Conservation (phyloP, 306 rosid genomes). For the Spatholobus suberectus region DNA sequence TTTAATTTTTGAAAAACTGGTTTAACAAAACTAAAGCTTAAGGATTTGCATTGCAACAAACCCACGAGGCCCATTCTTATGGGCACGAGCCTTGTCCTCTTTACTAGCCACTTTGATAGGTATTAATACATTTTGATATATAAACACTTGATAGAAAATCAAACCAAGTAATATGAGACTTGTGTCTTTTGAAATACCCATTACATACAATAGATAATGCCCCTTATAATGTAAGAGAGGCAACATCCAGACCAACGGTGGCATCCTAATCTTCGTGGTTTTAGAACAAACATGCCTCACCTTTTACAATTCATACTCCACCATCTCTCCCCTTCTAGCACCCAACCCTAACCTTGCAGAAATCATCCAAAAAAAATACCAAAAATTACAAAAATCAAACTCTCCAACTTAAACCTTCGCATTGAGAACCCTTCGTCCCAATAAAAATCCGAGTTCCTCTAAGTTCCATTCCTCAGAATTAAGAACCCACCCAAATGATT, state of each 20-base stretch:
- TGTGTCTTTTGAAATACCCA: too few relatives aligned
- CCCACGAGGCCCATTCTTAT: too few relatives aligned
- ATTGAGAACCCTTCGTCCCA: constrained; percentile 52
- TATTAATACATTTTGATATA: too few relatives aligned
- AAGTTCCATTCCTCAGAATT: constrained; percentile 51
- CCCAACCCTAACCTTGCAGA: constrained; percentile 63
- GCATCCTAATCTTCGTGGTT: constrained; percentile 72
- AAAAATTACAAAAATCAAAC: constrained; percentile 39
- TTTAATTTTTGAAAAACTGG: too few relatives aligned
- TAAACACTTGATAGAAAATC: too few relatives aligned
- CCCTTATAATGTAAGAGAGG: constrained; percentile 90
- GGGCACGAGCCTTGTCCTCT: too few relatives aligned
- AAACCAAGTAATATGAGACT: too few relatives aligned
- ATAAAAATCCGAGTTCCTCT: constrained; percentile 47
- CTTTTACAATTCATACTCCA: constrained; percentile 94
- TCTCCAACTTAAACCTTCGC: constrained; percentile 57
- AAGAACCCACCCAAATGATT: constrained; percentile 39
- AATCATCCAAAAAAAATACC: constrained; percentile 61
- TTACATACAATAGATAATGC: too few relatives aligned
- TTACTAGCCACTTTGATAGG: too few relatives aligned
- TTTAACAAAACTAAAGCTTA: too few relatives aligned
- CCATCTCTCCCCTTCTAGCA: constrained; percentile 69
- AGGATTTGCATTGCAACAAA: too few relatives aligned
- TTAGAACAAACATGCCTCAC: constrained; percentile 85
- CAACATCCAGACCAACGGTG: constrained; percentile 82